Evolutionary conservation across 305 asterid species (phyloP), one percentile per base, ranked within the genome.

Genomic region (Solanum hybrid): DNA sequence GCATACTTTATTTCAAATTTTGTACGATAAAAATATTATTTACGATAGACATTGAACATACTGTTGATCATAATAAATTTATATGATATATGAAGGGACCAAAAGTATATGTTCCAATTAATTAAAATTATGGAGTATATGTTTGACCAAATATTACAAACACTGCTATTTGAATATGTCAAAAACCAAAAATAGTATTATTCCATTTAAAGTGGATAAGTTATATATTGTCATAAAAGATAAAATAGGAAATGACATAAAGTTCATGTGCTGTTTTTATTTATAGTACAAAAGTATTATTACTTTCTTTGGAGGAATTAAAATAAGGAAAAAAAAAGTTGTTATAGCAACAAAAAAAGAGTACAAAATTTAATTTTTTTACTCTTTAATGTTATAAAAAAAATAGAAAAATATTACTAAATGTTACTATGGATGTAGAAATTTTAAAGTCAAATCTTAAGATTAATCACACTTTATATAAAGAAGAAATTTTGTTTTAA

Each of bases 221-320:
- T 3, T 79, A 79, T 79, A 10, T 34, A 20, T 10, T 34, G 10
- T 45, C 89, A 27, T 77, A 36, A 89, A 89, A 80, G 89, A 76
- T 87, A 87, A 90, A 65, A 36, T 81, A 79, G 87, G 86, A 4
- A 37, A 32, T 4, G 15, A 72, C 36, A 85, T 11, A 73, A 83
- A 87, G 41, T 82, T 29, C 34, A 92, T 4, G 29, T 91, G 92
- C 93, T 92, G 92, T 92, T 90, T 87, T 91, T 89, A 79, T 24
- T 70, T n/a, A 24, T 51, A 15, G 22, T 51, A 51, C n/a, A 51
- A 51, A 6, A 6, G 68, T 15, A 51, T 51, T 1, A 51, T n/a
- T 6, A 51, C n/a, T 51, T 51, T 51, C 3, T 6, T 51, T 51
- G n/a, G 7, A 51, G 68, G 4, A 51, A 51, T 6, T 51, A 51